Conservation (phyloP, 2,329 filamentous ascomycete species). For the Penicillium sp. region DNA sequence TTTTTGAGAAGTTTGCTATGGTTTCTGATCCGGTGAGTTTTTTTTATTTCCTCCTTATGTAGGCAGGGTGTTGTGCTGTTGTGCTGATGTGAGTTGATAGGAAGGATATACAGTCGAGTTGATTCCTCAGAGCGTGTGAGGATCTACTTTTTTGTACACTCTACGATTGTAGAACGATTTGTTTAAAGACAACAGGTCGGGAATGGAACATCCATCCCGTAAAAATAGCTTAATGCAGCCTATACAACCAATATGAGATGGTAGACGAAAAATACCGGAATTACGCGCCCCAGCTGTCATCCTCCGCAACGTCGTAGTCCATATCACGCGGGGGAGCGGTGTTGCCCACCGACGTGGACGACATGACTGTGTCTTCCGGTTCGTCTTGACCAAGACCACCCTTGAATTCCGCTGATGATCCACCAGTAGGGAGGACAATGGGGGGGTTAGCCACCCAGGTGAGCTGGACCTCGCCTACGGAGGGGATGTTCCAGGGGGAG, state of each 20-base stretch:
- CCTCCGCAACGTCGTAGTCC: conserved; percentile 53
- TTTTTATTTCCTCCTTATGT: background rate
- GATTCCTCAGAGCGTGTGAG: conserved; percentile 29
- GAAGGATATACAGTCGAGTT: conserved; percentile 38
- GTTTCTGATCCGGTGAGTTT: conserved; percentile 40
- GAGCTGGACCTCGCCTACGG: conserved; percentile 54
- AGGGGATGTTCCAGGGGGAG: conserved; percentile 48
- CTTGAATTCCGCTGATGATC: conserved; percentile 23
- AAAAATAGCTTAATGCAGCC: conserved; percentile 1
- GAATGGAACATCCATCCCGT: background rate
- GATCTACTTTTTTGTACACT: background rate
- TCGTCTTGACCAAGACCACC: conserved; percentile 27
- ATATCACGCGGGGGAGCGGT: conserved; percentile 33
- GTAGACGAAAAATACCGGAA: background rate
- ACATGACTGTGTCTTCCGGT: conserved; percentile 33
- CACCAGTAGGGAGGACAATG: conserved; percentile 17
- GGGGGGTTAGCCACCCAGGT: conserved; percentile 51
- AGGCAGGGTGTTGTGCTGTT: background rate
- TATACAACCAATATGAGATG: conserved; percentile 6
- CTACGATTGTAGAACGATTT: background rate
- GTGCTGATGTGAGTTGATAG: conserved; percentile 15
- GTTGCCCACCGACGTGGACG: conserved; percentile 17
- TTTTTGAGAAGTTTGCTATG: conserved; percentile 39
- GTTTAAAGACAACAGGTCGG: background rate
- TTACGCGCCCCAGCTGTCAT: conserved; percentile 43